Evolutionary conservation across 2,329 filamentous ascomycete species (phyloP).

Genomic region (Arthrobotrys sinensis): DNA sequence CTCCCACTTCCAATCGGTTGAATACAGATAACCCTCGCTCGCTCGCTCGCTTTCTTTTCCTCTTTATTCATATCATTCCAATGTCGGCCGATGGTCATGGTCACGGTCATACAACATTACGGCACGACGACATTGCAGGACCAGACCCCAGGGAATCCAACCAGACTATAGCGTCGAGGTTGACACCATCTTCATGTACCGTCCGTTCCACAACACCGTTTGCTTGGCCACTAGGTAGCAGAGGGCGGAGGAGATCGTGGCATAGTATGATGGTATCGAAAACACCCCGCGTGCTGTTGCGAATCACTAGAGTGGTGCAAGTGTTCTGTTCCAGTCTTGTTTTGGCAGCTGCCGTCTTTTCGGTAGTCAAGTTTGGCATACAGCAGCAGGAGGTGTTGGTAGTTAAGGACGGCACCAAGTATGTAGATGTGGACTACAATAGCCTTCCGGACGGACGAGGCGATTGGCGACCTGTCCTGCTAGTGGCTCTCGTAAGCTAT

Average conservation of each 20-base stretch:
- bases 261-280: conserved; percentile 51
- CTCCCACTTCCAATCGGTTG: conserved; percentile 18
- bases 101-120: conserved; percentile 49
- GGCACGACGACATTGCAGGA: conserved; percentile 38
- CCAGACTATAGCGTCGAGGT: conserved; percentile 53
- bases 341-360: conserved; percentile 59
- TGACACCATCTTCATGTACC: conserved; percentile 61
- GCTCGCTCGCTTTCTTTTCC: conserved; percentile 10
- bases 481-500: conserved; percentile 51
- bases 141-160: conserved; percentile 54
- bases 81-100: conserved; percentile 58
- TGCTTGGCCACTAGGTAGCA: conserved; percentile 57
- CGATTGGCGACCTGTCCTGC: conserved; percentile 58
- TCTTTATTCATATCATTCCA: conserved; percentile 17
- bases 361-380: conserved; percentile 58
- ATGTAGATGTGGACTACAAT: conserved; percentile 53
- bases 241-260: conserved; percentile 42
- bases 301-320: conserved; percentile 42
- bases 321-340: conserved; percentile 60
- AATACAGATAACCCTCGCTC: conserved; percentile 7
- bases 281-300: conserved; percentile 57
- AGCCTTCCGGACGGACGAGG: conserved; percentile 58
- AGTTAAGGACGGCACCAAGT: conserved; percentile 45
- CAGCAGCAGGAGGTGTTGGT: conserved; percentile 56
- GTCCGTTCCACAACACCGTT: conserved; percentile 57